Evolutionary conservation across 73 alveolate species (phyloP).

Genomic region (Tetrahymena borealis): DNA sequence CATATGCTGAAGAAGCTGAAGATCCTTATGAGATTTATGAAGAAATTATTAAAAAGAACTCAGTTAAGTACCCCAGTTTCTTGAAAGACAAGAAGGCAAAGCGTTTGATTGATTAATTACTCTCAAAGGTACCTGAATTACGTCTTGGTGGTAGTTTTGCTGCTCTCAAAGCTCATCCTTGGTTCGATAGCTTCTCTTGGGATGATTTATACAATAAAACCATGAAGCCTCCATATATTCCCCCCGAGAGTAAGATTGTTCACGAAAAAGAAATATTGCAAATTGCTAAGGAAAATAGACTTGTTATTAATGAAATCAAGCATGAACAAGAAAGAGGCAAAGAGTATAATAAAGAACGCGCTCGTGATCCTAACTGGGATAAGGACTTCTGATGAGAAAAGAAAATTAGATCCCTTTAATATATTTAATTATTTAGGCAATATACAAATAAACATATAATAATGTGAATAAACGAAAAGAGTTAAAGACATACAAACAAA

Average conservation of each 20-base stretch:
- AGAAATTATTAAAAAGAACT: slow-evolving; percentile 27
- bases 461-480: too few species aligned
- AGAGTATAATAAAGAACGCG: slow-evolving; percentile 22
- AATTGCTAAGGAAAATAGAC: slow-evolving; percentile 16
- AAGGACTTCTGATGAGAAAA: slow-evolving; percentile 31
- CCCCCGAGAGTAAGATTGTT: background rate
- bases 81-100: slow-evolving; percentile 33
- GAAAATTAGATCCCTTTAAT: background rate
- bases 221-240: slow-evolving; percentile 28
- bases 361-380: slow-evolving; percentile 34
- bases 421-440: background rate
- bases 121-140: slow-evolving; percentile 33
- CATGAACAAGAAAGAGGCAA: background rate
- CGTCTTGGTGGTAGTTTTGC: slow-evolving; percentile 40
- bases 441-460: too few species aligned
- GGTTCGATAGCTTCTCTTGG: slow-evolving; percentile 40
- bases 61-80: slow-evolving; percentile 15
- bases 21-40: slow-evolving; percentile 58
- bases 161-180: slow-evolving; percentile 40
- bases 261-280: slow-evolving; percentile 5
- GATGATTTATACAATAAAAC: slow-evolving; percentile 5
- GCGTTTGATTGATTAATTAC: slow-evolving; percentile 30
- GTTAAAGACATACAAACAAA: too few species aligned
- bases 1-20: slow-evolving; percentile 60
- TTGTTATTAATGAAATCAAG: background rate